A percentile compares a stretch with the other conserved stretches of the same genome.
Evolutionary conservation across 768 basidiomycete species (phyloP).

Genomic region (Boletus sp.): DNA sequence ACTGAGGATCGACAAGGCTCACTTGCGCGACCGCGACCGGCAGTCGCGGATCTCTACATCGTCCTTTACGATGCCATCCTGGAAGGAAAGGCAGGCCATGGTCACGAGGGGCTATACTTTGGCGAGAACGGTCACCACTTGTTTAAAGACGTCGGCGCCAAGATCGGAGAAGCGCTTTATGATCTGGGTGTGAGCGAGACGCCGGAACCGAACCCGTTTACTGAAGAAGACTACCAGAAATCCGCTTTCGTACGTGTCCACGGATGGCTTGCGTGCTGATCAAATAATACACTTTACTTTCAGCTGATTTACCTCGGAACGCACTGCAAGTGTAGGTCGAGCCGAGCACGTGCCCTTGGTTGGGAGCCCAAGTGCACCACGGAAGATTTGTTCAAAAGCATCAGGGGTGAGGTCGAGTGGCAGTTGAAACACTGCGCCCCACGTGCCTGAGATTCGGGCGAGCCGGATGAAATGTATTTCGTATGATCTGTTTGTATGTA

Average conservation of each 20-base stretch:
- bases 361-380: slow-evolving; percentile 33
- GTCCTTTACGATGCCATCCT: slow-evolving; percentile 39
- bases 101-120: slow-evolving; percentile 52
- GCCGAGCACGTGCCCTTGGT: slow-evolving; percentile 21
- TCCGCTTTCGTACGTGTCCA: slow-evolving; percentile 2
- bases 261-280: background rate
- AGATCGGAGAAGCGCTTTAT: slow-evolving; percentile 35
- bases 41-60: slow-evolving; percentile 41
- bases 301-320: slow-evolving; percentile 24
- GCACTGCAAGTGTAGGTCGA: slow-evolving; percentile 19
- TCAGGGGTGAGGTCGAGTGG: slow-evolving; percentile 20
- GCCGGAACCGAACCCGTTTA: slow-evolving; percentile 41
- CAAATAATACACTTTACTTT: background rate
- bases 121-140: slow-evolving; percentile 49
- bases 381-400: slow-evolving; percentile 20
- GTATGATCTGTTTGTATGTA: background rate
- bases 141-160: slow-evolving; percentile 42
- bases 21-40: background rate
- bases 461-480: background rate
- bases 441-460: background rate
- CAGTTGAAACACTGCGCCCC: slow-evolving; percentile 10
- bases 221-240: slow-evolving; percentile 19
- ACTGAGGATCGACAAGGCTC: background rate
- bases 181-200: slow-evolving; percentile 18
- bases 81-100: slow-evolving; percentile 20